Evolutionary conservation across 805 yeast species (phyloP), one percentile per base, ranked within the genome.

Genomic region (Ogataea salicorniae): DNA sequence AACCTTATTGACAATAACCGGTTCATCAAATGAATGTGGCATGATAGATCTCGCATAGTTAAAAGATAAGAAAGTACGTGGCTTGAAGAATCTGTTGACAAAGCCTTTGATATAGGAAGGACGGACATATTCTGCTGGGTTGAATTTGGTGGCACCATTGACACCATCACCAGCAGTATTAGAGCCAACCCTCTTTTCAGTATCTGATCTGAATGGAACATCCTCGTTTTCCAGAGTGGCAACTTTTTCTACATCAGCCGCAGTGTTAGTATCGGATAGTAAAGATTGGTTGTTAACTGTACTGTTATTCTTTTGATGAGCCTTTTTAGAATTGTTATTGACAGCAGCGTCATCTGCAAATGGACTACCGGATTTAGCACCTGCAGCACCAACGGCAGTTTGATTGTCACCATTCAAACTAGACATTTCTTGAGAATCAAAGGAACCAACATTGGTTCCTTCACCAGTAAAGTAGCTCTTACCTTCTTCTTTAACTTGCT

Each of bases 401-500:
- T 58, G 57, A 14, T 55, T 46, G 39, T 63, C 61, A 22, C 47
- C 53, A 11, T 26, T 26, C 31, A 26, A 26, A 26, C 31, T 26
- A 11, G 31, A 26, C 31, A 26, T 26, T 26, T 26, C 31, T 26
- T 26, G 31, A 26, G 31, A 26, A 26, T 26, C 31, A 3, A 11
- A 26, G 4, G 31, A 26, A 2, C 31, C 31, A 3, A 3, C 31
- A 26, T 20, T 20, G 20, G 20, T 20, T 20, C 31, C 31, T 1
- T 26, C 13, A 17, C 45, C 31, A 20, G 52, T 51, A 47, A 63
- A 62, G 53, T 61, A 63, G 20, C 39, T 41, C 39, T 51, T 18
- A 17, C 66, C 67, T 40, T 60, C 66, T 16, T 65, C 61, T 53
- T 73, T 72, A 42, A 81, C 73, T 64, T 86, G 88, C 45, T 71